Evolutionary conservation across 495 filamentous ascomycete genomes (phyloP).

Genomic region (Neurospora hispaniola): DNA sequence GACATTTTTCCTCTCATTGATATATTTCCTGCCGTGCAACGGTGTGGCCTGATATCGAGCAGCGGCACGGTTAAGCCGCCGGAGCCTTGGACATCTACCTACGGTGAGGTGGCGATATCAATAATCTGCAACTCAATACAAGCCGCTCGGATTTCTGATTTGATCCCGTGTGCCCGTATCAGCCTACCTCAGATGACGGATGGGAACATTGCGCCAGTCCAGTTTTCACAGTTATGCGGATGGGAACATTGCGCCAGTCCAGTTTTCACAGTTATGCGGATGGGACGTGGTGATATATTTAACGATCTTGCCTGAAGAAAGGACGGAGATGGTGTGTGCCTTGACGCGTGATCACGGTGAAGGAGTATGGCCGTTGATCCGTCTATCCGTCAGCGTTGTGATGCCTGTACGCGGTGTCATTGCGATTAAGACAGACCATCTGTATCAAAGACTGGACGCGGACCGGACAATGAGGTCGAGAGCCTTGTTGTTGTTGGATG

Average conservation of each 20-base stretch:
- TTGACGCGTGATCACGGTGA: neutral
- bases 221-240: neutral
- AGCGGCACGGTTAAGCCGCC: no score
- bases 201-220: neutral
- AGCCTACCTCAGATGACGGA: neutral
- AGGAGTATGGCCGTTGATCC: neutral
- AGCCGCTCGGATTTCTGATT: neutral
- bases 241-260: neutral
- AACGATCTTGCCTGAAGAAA: neutral
- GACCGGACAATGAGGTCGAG: neutral
- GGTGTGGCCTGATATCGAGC: neutral
- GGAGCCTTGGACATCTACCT: no score
- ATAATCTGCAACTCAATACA: neutral
- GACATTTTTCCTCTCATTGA: neutral
- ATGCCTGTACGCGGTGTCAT: neutral
- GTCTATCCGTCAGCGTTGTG: neutral
- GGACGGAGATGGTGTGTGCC: neutral
- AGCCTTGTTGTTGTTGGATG: neutral
- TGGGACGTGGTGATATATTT: neutral
- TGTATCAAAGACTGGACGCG: neutral
- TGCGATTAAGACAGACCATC: neutral
- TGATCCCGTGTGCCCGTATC: neutral
- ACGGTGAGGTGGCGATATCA: neutral
- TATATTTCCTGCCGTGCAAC: neutral
- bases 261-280: neutral